Base-by-base conservation (phyloP, 345 rosid species). In the Rhizophora mangle region DNA sequence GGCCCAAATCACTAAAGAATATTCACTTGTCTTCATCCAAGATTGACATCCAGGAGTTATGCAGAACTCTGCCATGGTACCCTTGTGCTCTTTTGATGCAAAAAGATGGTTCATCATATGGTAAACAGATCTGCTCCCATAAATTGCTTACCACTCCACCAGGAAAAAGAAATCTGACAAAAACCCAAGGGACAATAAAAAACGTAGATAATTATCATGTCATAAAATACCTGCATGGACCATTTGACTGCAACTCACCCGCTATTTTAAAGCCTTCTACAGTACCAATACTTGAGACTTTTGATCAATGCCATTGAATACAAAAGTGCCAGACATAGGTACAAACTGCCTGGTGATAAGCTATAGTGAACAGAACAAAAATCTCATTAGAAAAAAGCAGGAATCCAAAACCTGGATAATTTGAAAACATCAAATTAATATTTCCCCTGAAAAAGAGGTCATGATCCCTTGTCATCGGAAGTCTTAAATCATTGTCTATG, bases 241-340 rank as follows among this genome's bases (percentile, higher is more conserved):
- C 18, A 59, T 15, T 26, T 26, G 18, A 60, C 49, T 43, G 47
- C 22, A 69, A 52, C 63, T 56, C 56, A 63, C 72, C 58, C 34
- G 32, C 22, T 22, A 5, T 24, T 32, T 20, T 32, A 55, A 30
- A 56, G 53, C 71, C 57, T 32, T 62, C 71, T 81, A 91, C 70
- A 92, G 73, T 8, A 68, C 68, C 81, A 95, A 78, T 60, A 90
- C 63, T 68, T 88, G 96, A 65, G 98, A 95, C 82, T 83, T 92
- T 82, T 95, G 99, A 78, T 95, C 99, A 34, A 95, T 88, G 81
- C 97, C 96, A 39, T 88, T 92, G 88, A 95, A 95, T 74, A 90
- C 81, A 81, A 82, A 90, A 30, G 96, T 90, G 72, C 96, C 96
- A 52, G 81, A 72, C 90, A 92, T 85, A 8, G 99, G 96, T 79